phyloP scores from a whole-genome alignment of 768 basidiomycete species.

The Hypsizygus marmoreus region DNA sequence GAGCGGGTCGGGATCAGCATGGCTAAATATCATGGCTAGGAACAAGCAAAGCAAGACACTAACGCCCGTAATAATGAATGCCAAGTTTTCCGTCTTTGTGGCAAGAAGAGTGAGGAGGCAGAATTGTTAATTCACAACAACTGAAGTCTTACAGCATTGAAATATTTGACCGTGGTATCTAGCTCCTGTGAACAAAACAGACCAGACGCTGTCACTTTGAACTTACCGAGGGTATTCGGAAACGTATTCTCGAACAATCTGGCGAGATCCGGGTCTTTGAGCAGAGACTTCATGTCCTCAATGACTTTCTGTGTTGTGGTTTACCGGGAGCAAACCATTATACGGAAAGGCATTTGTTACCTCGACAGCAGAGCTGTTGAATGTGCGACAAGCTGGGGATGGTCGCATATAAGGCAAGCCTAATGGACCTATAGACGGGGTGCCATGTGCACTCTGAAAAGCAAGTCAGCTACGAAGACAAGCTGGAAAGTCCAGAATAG shows the following conservation, averaged over 20 bases:
- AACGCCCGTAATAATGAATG: conserved; percentile 81
- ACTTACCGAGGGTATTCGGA: conserved; percentile 75
- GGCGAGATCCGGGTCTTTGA: conserved; percentile 79
- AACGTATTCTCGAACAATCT: conserved; percentile 82
- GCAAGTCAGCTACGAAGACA: too few species aligned
- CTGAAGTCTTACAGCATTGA: conserved; percentile 47
- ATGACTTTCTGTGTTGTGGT: conserved; percentile 59
- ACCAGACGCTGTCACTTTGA: not conserved
- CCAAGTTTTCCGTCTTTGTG: conserved; percentile 66
- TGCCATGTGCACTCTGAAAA: conserved; percentile 58
- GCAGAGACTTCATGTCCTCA: conserved; percentile 65
- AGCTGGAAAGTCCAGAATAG: too few species aligned
- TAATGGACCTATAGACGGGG: conserved; percentile 59
- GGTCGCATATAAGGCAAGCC: conserved; percentile 76
- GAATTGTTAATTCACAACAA: not conserved
- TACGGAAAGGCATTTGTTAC: conserved; percentile 32
- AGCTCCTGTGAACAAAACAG: conserved; percentile 2
- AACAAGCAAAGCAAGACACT: conserved; percentile 24
- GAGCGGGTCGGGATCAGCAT: conserved; percentile 7
- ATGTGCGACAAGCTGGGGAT: conserved; percentile 67
- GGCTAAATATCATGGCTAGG: not conserved
- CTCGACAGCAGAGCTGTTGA: conserved; percentile 76
- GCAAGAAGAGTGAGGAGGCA: not conserved
- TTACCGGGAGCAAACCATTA: not conserved
- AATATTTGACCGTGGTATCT: conserved; percentile 85